Conservation (phyloP, 208 protist species). For the Leishmania mexicana region DNA sequence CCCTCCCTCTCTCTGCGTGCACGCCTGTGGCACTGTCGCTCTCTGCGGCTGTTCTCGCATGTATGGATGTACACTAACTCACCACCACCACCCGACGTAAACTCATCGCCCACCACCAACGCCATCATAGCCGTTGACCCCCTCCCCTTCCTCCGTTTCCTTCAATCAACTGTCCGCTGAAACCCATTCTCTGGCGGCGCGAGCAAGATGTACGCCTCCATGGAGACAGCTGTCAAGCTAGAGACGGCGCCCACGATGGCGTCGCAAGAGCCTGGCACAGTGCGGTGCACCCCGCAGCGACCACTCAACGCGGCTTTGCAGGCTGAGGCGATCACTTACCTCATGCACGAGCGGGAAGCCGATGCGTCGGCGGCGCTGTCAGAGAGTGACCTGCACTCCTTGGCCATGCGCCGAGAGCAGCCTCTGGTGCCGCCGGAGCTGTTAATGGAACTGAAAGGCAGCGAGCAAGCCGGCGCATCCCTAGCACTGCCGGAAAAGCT, state of each 20-base stretch:
- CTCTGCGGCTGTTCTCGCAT: too few relatives aligned
- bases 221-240: neutral
- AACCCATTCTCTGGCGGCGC: neutral
- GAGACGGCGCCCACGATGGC: neutral
- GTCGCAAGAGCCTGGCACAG: neutral
- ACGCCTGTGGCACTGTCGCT: neutral
- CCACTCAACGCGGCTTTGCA: constrained; percentile 24
- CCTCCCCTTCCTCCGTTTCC: neutral
- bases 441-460: constrained; percentile 7
- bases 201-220: neutral
- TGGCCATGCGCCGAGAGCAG: neutral
- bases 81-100: neutral
- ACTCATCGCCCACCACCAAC: neutral
- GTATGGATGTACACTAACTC: neutral
- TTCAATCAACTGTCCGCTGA: neutral
- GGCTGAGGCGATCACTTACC: constrained; percentile 14
- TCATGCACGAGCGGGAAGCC: constrained; percentile 20
- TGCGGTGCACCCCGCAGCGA: neutral
- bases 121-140: neutral
- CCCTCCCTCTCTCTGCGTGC: neutral
- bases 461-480: constrained; percentile 7
- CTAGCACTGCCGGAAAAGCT: constrained; percentile 4
- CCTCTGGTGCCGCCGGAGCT: neutral
- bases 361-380: constrained; percentile 2
- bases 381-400: neutral